Percentiles rank a stretch among this genome's conserved stretches.
Evolutionary conservation across 202 grass and related monocot genomes (phyloP).

Genomic region (Tripidium arundinaceum): DNA sequence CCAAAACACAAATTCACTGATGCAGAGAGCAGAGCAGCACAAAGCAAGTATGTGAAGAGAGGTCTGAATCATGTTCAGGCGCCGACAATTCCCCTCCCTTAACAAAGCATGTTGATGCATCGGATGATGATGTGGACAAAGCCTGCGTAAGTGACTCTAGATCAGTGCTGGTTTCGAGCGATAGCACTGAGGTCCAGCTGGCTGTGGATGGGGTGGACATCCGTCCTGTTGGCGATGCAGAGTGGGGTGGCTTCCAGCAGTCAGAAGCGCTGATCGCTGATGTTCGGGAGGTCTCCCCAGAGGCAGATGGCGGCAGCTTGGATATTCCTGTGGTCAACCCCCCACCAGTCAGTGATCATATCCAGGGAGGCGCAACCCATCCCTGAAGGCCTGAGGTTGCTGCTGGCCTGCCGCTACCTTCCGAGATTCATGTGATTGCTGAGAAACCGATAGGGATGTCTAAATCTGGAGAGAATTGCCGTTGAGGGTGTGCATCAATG

Average conservation of each 20-base stretch:
- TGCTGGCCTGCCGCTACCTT: neutral
- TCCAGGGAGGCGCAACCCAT: slow-evolving; percentile 41
- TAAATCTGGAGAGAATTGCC: slow-evolving; percentile 32
- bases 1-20: neutral
- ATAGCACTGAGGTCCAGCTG: slow-evolving; percentile 49
- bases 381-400: slow-evolving; percentile 26
- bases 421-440: slow-evolving; percentile 37
- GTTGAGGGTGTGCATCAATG: neutral
- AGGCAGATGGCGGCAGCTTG: slow-evolving; percentile 65
- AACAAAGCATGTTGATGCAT: slow-evolving; percentile 80
- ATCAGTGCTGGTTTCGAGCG: slow-evolving; percentile 49
- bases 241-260: slow-evolving; percentile 55
- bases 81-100: slow-evolving; percentile 58
- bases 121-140: slow-evolving; percentile 90
- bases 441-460: slow-evolving; percentile 36
- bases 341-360: slow-evolving; percentile 40
- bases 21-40: slow-evolving; percentile 72
- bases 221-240: slow-evolving; percentile 56
- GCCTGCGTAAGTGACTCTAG: slow-evolving; percentile 72
- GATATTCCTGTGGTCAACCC: slow-evolving; percentile 80
- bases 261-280: slow-evolving; percentile 64
- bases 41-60: slow-evolving; percentile 65
- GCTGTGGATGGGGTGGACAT: slow-evolving; percentile 72
- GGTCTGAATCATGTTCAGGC: slow-evolving; percentile 65
- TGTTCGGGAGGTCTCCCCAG: slow-evolving; percentile 78